phyloP scores from a whole-genome alignment of 164 flowering plant genomes.

The Berberis vulgaris region DNA sequence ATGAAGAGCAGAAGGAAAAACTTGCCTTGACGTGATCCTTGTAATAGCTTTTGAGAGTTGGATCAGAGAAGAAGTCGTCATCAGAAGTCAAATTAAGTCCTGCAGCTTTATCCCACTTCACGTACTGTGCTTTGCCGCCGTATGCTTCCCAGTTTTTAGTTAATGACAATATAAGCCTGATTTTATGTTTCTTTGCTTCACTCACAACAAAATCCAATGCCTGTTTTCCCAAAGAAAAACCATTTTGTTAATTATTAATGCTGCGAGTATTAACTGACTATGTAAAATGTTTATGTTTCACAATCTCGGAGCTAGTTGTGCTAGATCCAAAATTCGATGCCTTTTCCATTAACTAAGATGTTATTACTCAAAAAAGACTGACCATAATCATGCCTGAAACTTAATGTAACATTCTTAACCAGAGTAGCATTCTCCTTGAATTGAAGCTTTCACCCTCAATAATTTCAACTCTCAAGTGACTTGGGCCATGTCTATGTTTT shows the following conservation, averaged over 20 bases:
- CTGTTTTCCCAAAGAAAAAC: constrained; percentile 24
- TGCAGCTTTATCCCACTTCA: constrained; percentile 83
- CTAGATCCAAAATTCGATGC: too few relatives aligned
- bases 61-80: constrained; percentile 86
- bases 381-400: not conserved
- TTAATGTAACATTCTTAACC: too few relatives aligned
- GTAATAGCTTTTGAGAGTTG: constrained; percentile 63
- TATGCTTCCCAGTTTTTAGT: constrained; percentile 85
- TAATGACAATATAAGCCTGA: constrained; percentile 77
- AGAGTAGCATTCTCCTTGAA: too few relatives aligned
- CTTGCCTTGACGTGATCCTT: constrained; percentile 82
- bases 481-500: too few relatives aligned
- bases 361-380: not conserved
- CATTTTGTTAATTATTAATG: not conserved
- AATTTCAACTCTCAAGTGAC: too few relatives aligned
- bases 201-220: constrained; percentile 88
- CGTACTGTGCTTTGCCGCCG: constrained; percentile 90
- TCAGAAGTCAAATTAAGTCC: constrained; percentile 74
- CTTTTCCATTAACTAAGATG: too few relatives aligned
- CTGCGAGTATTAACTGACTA: too few relatives aligned
- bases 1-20: not conserved
- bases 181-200: constrained; percentile 79
- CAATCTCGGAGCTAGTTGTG: too few relatives aligned
- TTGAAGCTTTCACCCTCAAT: too few relatives aligned
- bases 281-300: too few relatives aligned